Percentiles rank a stretch among this genome's conserved stretches.
Evolutionary conservation across 2,329 filamentous ascomycete species (phyloP).

Genomic region (Nemania serpens): DNA sequence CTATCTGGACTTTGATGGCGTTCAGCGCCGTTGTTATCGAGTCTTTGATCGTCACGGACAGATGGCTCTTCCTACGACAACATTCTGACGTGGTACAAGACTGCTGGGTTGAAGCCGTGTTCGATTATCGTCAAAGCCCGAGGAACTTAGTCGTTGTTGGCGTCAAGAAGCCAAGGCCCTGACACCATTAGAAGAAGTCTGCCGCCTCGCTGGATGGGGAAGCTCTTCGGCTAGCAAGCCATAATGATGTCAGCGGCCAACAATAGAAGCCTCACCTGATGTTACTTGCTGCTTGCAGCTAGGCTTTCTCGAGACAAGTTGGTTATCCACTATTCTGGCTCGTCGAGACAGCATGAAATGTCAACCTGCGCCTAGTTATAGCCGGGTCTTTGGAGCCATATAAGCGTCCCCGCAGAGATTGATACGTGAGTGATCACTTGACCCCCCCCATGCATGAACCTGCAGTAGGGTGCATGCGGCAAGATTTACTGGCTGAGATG

Average conservation of each 20-base stretch:
- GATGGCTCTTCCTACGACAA: slow-evolving; percentile 86
- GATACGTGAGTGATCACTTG: slow-evolving; percentile 28
- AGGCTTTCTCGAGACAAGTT: slow-evolving; percentile 6
- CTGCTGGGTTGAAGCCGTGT: slow-evolving; percentile 92
- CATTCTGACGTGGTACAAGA: slow-evolving; percentile 70
- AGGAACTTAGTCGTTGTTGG: slow-evolving; percentile 93
- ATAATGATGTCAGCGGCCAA: slow-evolving; percentile 14
- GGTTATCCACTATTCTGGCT: not conserved
- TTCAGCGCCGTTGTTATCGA: slow-evolving; percentile 91
- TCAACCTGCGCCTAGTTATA: not conserved
- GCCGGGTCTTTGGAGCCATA: slow-evolving; percentile 15
- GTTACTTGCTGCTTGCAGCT: slow-evolving; percentile 10
- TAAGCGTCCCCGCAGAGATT: slow-evolving; percentile 23
- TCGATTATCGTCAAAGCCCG: slow-evolving; percentile 84
- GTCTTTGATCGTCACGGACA: slow-evolving; percentile 85
- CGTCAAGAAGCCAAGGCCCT: slow-evolving; percentile 63
- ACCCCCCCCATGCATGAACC: slow-evolving; percentile 27
- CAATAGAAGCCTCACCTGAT: slow-evolving; percentile 11
- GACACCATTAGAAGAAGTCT: not conserved
- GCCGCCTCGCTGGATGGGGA: not conserved
- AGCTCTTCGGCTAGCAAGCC: not conserved
- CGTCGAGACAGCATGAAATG: slow-evolving; percentile 1
- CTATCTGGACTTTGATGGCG: slow-evolving; percentile 95
- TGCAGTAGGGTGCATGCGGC: slow-evolving; percentile 26
- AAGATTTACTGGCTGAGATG: slow-evolving; percentile 20